Conservation (phyloP, 1,139 yeast genomes). For the Blastobotrys raffinosifermentans region DNA sequence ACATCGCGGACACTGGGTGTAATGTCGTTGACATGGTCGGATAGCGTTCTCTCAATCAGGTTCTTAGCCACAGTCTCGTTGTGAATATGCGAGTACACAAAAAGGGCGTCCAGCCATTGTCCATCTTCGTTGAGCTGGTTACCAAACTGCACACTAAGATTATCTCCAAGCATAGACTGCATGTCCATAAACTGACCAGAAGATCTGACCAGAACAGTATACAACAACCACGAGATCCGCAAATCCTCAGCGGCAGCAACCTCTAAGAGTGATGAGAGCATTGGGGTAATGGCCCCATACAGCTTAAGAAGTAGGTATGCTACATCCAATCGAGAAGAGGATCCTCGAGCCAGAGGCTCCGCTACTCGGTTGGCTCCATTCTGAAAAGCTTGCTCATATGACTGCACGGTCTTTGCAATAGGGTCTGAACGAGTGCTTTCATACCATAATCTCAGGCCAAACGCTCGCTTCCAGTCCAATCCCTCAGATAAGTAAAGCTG, state of each 20-base stretch:
- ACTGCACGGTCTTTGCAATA: constrained; percentile 35
- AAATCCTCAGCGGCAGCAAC: constrained; percentile 26
- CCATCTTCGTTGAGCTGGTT: constrained; percentile 45
- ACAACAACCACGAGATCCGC: constrained; percentile 52
- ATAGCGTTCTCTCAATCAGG: constrained; percentile 42
- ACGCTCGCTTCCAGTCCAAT: constrained; percentile 61
- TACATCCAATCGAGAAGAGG: constrained; percentile 19
- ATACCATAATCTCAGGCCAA: constrained; percentile 57
- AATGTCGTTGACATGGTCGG: constrained; percentile 43
- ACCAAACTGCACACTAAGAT: constrained; percentile 46
- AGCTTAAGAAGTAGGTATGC: constrained; percentile 38
- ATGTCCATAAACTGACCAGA: constrained; percentile 14
- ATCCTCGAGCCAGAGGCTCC: constrained; percentile 17
- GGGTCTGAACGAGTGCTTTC: constrained; percentile 42
- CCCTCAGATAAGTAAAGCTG: constrained; percentile 38
- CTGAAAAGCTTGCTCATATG: constrained; percentile 26
- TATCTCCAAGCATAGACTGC: constrained; percentile 37
- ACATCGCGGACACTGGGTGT: constrained; percentile 43
- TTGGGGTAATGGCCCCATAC: constrained; percentile 35
- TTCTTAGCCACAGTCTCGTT: constrained; percentile 40
- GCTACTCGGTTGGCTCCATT: constrained; percentile 18
- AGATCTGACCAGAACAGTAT: constrained; percentile 37
- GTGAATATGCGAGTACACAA: constrained; percentile 49
- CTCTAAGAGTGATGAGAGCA: constrained; percentile 20
- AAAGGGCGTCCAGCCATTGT: constrained; percentile 55